These are phyloP conservation scores for Saturnispora sanitii DNA, from an alignment of 805 yeast genomes.

Conservation along the genomic window DNA sequence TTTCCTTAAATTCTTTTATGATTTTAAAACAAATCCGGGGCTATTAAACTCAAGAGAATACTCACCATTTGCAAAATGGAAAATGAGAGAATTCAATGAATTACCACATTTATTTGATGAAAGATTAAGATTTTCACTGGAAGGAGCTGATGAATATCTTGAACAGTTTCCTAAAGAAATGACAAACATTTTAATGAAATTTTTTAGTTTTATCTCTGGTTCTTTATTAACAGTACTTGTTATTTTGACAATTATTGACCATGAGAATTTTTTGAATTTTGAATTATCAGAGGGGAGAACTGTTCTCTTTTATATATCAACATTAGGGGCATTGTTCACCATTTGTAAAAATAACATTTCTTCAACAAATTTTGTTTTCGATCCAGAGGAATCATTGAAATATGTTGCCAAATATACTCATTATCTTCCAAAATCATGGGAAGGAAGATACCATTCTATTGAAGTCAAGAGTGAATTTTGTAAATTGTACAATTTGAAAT, in stretches of 20 bases:
- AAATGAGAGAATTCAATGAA: conserved; percentile 87
- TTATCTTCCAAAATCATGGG: conserved; percentile 82
- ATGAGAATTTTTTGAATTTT: conserved; percentile 82
- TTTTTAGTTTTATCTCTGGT: conserved; percentile 69
- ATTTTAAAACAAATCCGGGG: conserved; percentile 81
- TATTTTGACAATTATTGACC: conserved; percentile 66
- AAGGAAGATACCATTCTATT: conserved; percentile 73
- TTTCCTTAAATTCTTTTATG: conserved; percentile 87
- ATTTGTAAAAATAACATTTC: conserved; percentile 63
- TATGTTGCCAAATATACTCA: conserved; percentile 84
- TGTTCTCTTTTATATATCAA: conserved; percentile 76
- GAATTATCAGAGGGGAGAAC: conserved; percentile 77
- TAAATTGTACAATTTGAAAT: conserved; percentile 60
- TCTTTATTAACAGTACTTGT: conserved; percentile 86
- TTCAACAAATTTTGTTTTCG: conserved; percentile 57
- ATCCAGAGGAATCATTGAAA: conserved; percentile 79
- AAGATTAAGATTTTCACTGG: conserved; percentile 66
- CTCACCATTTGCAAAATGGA: conserved; percentile 94
- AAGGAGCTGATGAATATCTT: conserved; percentile 73
- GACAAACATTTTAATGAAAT: conserved; percentile 44
- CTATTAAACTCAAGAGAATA: conserved; percentile 76
- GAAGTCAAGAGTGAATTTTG: conserved; percentile 79
- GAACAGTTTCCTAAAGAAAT: conserved; percentile 87
- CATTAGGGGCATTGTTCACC: conserved; percentile 85
- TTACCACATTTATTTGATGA: conserved; percentile 78